A percentile compares a stretch with the other conserved stretches of the same genome.
Evolutionary conservation across 2,329 filamentous ascomycete genomes (phyloP).

Genomic region (Alternaria solani): DNA sequence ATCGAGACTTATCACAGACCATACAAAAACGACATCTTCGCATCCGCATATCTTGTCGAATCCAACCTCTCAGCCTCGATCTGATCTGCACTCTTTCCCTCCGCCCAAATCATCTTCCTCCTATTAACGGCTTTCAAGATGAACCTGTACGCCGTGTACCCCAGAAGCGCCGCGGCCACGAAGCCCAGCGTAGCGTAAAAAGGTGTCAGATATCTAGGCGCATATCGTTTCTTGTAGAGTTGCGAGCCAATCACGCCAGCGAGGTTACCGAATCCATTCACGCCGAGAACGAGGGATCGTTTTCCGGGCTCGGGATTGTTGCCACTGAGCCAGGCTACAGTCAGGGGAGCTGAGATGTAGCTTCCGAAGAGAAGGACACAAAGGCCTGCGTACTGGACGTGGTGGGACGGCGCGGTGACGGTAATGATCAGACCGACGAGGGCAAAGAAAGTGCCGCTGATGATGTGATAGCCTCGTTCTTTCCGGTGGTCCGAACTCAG

Average conservation of each 20-base stretch:
- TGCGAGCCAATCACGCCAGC: conserved; percentile 34
- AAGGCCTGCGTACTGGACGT: conserved; percentile 25
- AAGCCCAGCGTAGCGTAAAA: conserved; percentile 36
- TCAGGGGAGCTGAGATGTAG: conserved; percentile 34
- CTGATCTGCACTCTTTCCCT: conserved; percentile 19
- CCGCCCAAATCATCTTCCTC: conserved; percentile 20
- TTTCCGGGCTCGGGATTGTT: conserved; percentile 36
- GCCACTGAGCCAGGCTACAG: conserved; percentile 34
- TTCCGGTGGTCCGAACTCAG: conserved; percentile 54
- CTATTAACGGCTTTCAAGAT: conserved; percentile 26
- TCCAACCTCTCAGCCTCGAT: conserved; percentile 30
- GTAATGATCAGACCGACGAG: conserved; percentile 41
- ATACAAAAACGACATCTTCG: conserved; percentile 38
- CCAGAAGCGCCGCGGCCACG: conserved; percentile 27
- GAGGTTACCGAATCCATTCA: conserved; percentile 38
- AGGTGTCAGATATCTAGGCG: conserved; percentile 27
- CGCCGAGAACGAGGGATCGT: conserved; percentile 28
- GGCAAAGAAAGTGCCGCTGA: conserved; percentile 55
- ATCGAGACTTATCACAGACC: conserved; percentile 17
- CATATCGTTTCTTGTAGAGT: conserved; percentile 28
- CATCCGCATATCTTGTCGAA: conserved; percentile 29
- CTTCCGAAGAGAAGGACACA: conserved; percentile 36
- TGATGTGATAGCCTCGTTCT: conserved; percentile 50
- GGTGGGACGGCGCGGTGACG: conserved; percentile 15
- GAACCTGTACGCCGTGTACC: conserved; percentile 31